Evolutionary conservation across 495 filamentous ascomycete genomes (phyloP).

Genomic region (Hypoxylon lienhwacheense): DNA sequence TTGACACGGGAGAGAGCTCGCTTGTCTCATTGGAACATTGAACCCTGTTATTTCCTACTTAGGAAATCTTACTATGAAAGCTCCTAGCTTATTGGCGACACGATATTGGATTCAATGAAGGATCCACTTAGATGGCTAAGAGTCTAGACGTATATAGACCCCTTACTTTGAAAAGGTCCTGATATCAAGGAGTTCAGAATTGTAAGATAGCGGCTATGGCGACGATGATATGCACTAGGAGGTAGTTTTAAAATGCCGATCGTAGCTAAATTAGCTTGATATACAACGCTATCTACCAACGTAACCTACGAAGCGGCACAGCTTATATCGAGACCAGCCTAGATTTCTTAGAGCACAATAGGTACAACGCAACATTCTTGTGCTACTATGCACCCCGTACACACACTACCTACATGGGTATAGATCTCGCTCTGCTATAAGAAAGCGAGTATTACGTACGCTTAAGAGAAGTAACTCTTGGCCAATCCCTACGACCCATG

Average conservation of each 20-base stretch:
- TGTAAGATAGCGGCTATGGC: neutral
- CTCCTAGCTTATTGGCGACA: neutral
- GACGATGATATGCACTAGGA: neutral
- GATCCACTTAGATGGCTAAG: no score
- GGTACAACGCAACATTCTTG: conserved; percentile 23
- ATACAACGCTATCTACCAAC: conserved; percentile 7
- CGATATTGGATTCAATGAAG: neutral
- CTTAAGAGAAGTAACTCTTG: conserved; percentile 14
- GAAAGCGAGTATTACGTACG: conserved; percentile 6
- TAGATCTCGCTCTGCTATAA: conserved; percentile 14
- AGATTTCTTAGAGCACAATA: conserved; percentile 17
- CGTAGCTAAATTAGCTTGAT: neutral
- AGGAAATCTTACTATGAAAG: conserved; percentile 19
- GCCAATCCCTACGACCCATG: conserved; percentile 13
- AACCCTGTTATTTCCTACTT: conserved; percentile 16
- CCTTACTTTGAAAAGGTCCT: conserved; percentile 5
- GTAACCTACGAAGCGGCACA: conserved; percentile 10
- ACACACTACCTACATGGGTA: no score
- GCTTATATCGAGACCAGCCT: conserved; percentile 12
- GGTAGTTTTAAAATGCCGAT: conserved; percentile 12
- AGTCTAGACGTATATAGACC: neutral
- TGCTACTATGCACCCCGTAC: conserved; percentile 16
- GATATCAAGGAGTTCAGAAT: neutral
- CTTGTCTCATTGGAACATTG: conserved; percentile 21
- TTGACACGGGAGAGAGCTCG: conserved; percentile 17